These are phyloP conservation scores for Coffea humblotiana DNA, from an alignment of 305 asterid genomes.

Conservation along the genomic window DNA sequence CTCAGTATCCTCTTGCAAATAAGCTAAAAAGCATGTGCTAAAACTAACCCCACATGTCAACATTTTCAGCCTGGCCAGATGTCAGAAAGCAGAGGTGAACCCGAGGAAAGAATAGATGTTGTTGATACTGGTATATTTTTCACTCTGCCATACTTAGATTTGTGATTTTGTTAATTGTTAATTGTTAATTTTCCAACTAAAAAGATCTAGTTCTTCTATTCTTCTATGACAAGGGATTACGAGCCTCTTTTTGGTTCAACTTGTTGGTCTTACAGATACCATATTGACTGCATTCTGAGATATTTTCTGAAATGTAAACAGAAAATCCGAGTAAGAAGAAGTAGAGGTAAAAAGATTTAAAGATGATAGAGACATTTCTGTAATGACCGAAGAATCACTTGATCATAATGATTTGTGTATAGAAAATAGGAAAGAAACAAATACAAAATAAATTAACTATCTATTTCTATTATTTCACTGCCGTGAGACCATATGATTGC, in stretches of 20 bases:
- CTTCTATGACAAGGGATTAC: neutral
- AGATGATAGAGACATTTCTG: too few relatives aligned
- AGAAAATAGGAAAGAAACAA: too few relatives aligned
- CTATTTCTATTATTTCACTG: neutral
- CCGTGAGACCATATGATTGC: neutral
- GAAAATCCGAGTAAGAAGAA: neutral
- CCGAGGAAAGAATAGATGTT: neutral
- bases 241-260: neutral
- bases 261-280: neutral
- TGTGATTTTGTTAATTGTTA: neutral
- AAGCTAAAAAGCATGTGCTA: neutral
- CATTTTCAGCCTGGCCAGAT: constrained; percentile 3
- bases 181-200: neutral
- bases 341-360: too few relatives aligned
- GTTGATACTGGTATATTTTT: constrained; percentile 6
- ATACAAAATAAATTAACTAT: too few relatives aligned
- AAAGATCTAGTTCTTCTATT: neutral
- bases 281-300: neutral
- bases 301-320: neutral
- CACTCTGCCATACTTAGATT: neutral
- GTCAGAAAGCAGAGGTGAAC: neutral
- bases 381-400: too few relatives aligned
- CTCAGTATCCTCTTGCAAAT: neutral
- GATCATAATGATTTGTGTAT: too few relatives aligned
- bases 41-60: neutral